Base-by-base conservation (phyloP, 257 asterid species). In the Solanum virginianum region DNA sequence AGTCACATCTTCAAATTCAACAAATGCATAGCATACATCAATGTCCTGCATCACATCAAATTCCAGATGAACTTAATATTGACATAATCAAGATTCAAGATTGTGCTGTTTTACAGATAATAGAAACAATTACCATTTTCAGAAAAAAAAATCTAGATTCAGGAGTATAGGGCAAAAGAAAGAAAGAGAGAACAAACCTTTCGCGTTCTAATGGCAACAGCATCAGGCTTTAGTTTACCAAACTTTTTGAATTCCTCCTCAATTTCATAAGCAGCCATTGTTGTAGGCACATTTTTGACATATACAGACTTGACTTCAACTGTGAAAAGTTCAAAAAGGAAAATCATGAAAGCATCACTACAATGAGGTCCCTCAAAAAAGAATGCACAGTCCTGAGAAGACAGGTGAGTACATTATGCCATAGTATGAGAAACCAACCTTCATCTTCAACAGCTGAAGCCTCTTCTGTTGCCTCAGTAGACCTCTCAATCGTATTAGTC, bases 171-270 rank as follows among this genome's bases (percentile, higher is more conserved):
- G 11, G 20, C 82, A 79, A 51, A 29, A 1, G 24, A 79, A 79
- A 51, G 26, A 68, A 68, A 77, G 82, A 85, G 83, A 59, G 11
- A 89, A 60, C 91, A 60, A 79, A 94, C 99, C 99, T 97, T 97
- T 65, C 99, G 95, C 77, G 99, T 94, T 91, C 99, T 93, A 75
- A 97, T 97, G 84, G 99, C 99, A 75, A 97, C 99, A 49, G 97
- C 98, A 90, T 95, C 97, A 69, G 92, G 95, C 89, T 75, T 90
- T 83, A 97, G 91, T 89, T 89, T 94, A 56, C 99, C 99, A 77
- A 97, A 97, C 93, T 89, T 97, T 91, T 92, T 95, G 87, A 97
- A 97, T 87, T 94, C 98, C 88, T 94, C 99, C 87, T 91, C 98
- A 45, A 97, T 97, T 91, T 92, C 97, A 81, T 94, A 92, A 84